Conservation (phyloP, 805 yeast genomes). For the Tetrapisispora phaffii region DNA sequence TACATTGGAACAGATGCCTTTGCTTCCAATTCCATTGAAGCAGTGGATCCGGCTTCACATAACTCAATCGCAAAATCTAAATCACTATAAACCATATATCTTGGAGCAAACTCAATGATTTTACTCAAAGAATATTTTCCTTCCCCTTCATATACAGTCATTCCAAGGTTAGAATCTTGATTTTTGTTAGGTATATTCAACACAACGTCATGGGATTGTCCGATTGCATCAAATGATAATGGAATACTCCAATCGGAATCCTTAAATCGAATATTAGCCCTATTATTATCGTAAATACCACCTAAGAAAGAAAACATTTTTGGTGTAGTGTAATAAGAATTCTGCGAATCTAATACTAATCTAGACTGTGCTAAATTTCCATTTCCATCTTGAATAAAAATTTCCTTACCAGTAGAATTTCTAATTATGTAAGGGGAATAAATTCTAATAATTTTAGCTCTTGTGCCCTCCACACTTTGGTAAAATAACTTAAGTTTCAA, state of each 20-base stretch:
- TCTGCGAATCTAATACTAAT: constrained; percentile 25
- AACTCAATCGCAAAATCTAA: constrained; percentile 47
- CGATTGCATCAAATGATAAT: constrained; percentile 81
- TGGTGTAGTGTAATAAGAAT: constrained; percentile 38
- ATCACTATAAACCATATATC: constrained; percentile 65
- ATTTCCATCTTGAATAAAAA: constrained; percentile 49
- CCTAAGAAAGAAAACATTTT: constrained; percentile 77
- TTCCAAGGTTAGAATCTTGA: constrained; percentile 65
- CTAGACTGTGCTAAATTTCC: constrained; percentile 43
- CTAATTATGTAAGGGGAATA: constrained; percentile 78
- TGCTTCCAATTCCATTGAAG: constrained; percentile 37
- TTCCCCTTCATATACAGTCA: constrained; percentile 68
- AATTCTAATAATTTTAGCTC: constrained; percentile 53
- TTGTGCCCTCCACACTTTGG: constrained; percentile 38
- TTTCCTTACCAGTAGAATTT: constrained; percentile 64
- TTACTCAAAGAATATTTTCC: constrained; percentile 74
- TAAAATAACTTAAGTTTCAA: constrained; percentile 60
- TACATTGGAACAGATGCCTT: constrained; percentile 49
- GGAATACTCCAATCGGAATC: constrained; percentile 67
- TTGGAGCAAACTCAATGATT: constrained; percentile 70
- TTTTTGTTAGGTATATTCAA: constrained; percentile 41
- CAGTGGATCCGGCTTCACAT: constrained; percentile 59
- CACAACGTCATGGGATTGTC: constrained; percentile 57
- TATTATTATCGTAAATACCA: constrained; percentile 45
- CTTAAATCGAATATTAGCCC: constrained; percentile 56